Percentiles rank a stretch among this genome's conserved stretches.
These are phyloP conservation scores for Boletus eberwhitei DNA, from an alignment of 768 basidiomycete species.

Conservation along the genomic window DNA sequence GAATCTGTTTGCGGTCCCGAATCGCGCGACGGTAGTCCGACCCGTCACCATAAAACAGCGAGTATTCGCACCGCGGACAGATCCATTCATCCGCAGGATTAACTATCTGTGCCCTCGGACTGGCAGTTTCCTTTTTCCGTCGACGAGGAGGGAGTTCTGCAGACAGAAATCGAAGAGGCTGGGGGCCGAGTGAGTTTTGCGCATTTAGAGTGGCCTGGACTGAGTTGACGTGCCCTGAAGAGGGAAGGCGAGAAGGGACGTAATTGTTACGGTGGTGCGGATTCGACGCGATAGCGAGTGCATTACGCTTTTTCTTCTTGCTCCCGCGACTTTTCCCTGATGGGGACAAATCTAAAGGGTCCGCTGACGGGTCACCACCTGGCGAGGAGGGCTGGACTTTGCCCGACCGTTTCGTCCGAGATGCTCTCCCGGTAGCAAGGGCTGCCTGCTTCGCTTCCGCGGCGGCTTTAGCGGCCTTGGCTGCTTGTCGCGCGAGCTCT, in stretches of 20 bases:
- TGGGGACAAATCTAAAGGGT: slow-evolving; percentile 39
- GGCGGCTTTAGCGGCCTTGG: slow-evolving; percentile 48
- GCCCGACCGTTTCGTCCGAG: slow-evolving; percentile 37
- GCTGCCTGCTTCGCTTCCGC: slow-evolving; percentile 51
- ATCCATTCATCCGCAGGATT: slow-evolving; percentile 86
- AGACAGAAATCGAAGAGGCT: slow-evolving; percentile 62
- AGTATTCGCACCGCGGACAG: slow-evolving; percentile 92
- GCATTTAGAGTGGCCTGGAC: slow-evolving; percentile 40
- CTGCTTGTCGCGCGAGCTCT: slow-evolving; percentile 70
- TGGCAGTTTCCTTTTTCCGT: slow-evolving; percentile 27
- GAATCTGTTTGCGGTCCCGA: slow-evolving; percentile 73
- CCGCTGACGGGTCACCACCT: slow-evolving; percentile 35
- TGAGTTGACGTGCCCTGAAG: slow-evolving; percentile 38
- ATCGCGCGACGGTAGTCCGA: slow-evolving; percentile 60
- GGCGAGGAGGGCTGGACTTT: slow-evolving; percentile 34
- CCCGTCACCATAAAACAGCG: slow-evolving; percentile 87
- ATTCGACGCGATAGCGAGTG: slow-evolving; percentile 89
- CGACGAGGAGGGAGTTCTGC: slow-evolving; percentile 60
- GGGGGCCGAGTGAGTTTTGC: slow-evolving; percentile 54
- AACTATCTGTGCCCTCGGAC: slow-evolving; percentile 37
- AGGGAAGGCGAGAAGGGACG: slow-evolving; percentile 77
- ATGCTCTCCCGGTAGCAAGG: slow-evolving; percentile 34
- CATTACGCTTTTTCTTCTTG: slow-evolving; percentile 95
- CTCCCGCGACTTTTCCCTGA: slow-evolving; percentile 29
- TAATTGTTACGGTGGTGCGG: slow-evolving; percentile 96